These are phyloP conservation scores for Cladobotryum protrusum DNA, from an alignment of 2,329 filamentous ascomycete genomes.

Conservation along the genomic window DNA sequence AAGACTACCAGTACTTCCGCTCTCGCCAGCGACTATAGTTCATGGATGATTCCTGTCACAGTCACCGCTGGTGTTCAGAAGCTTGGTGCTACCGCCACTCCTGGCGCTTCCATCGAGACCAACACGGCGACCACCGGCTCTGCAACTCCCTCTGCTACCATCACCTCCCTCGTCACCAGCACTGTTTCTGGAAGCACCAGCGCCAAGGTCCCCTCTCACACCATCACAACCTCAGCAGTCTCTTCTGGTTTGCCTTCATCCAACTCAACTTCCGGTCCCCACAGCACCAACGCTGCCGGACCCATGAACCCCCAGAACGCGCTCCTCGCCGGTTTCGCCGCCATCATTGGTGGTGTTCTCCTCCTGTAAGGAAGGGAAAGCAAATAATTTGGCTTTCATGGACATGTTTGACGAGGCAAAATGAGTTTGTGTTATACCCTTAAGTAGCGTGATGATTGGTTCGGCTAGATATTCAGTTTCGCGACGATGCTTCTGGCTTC, in stretches of 20 bases:
- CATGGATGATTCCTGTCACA: constrained; percentile 24
- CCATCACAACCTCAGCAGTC: not conserved
- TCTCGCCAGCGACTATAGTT: constrained; percentile 16
- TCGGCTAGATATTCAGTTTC: not conserved
- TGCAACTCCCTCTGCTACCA: constrained; percentile 15
- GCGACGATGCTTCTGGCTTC: too few species aligned
- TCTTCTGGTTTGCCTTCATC: constrained; percentile 1
- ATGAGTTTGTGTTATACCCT: not conserved
- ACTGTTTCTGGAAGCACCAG: constrained; percentile 10
- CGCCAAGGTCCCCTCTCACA: constrained; percentile 5
- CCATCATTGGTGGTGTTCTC: constrained; percentile 29
- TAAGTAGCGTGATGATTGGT: not conserved
- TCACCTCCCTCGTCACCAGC: constrained; percentile 8
- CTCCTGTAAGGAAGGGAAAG: constrained; percentile 21
- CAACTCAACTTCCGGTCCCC: constrained; percentile 10
- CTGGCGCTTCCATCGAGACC: constrained; percentile 4
- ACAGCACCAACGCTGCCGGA: constrained; percentile 24
- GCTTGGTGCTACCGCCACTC: constrained; percentile 18
- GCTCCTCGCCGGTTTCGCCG: constrained; percentile 29
- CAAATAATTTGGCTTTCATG: not conserved
- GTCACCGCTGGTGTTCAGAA: constrained; percentile 34
- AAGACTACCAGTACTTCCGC: not conserved
- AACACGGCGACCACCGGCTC: constrained; percentile 14
- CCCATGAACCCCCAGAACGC: constrained; percentile 29
- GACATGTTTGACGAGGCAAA: not conserved